Base-by-base conservation (phyloP, 129 eudicot species). In the Centrapalus pauciflorus region DNA sequence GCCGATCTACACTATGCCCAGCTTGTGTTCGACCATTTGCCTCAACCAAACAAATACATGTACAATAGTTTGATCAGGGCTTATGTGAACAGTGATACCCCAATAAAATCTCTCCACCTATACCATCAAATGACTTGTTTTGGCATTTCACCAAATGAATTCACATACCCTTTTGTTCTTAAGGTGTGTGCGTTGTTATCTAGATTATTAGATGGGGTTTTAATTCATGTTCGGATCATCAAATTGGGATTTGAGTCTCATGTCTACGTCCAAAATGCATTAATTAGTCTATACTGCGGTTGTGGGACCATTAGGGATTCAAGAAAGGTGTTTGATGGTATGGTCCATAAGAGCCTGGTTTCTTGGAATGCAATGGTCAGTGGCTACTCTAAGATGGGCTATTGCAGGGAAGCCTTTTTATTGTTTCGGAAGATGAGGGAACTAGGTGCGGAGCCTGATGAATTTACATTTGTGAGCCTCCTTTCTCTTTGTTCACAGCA, bases 241-340 rank as follows among this genome's bases (percentile, higher is more conserved):
- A 69, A 70, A 35, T 7, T 33, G 9, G 84, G 84, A 12, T 69
- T 69, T 30, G 80, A 57, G 25, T 61, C 66, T 0, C 69, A 69
- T 46, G 72, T 80, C 34, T 69, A 72, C 40, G 80, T 75, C 73
- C 77, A 75, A 74, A 75, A 69, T 34, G 84, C 69, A 56, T 33
- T 80, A 8, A 72, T 78, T 23, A 78, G 75, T 72, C 26, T 72
- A 4, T 66, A 72, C 32, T 66, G 68, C 3, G 29, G 54, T 60
- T 78, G 75, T 67, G 80, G 64, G 70, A 52, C 25, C 16, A n/a
- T 80, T 68, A 20, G 26, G 5, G 46, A 49, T 64, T 67, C 84
- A 20, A 71, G 80, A 52, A 80, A 75, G 77, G 77, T 80, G 70
- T 75, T 79, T 64, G 77, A 74, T 69, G 70, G 28, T 51, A 75